Evolutionary conservation across 2,329 filamentous ascomycete species (phyloP), one percentile per base, ranked within the genome.

Genomic region (Nothophaeocryptopus gaeumannii): DNA sequence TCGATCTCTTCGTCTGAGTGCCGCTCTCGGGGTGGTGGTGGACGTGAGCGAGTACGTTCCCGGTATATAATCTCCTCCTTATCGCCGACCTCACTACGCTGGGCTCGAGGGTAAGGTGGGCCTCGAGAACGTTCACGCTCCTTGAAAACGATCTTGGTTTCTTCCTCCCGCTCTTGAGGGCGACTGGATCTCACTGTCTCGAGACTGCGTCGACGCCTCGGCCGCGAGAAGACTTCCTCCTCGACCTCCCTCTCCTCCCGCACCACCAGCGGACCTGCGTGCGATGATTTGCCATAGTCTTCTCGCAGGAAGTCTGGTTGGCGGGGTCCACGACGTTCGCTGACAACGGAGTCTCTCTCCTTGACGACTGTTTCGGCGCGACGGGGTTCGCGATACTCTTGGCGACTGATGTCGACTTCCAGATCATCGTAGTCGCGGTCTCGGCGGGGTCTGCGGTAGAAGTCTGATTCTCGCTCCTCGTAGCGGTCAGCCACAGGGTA

Each of bases 281-380:
- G 64, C 14, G 47, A 50, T 41, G 68, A 68, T 47, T 72, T 67
- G 54, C 72, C 74, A 61, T 77, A 76, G 60, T 76, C 74, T 50
- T 78, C 75, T 39, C 74, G 69, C 50, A 78, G 66, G 61, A 78
- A 77, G 58, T 77, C 74, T 44, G 75, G 75, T 47, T 68, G 66
- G 40, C 72, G 70, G 42, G 72, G 70, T 26, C 69, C 68, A 9
- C 73, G 66, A 15, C 66, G 63, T 34, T 64, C 61, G 45, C 56
- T 60, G 13, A 67, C 51, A 15, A 67, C 63, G 5, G 64, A 63
- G 33, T 64, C 65, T 39, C 64, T 56, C 61, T 65, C 63, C 51
- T 63, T 62, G 47, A 65, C 58, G 13, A 59, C 26, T 9, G 62
- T 60, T 48, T 63, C 61, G 2, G 45, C 53, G 20, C 55, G 55